A percentile compares a stretch with the other conserved stretches of the same genome.
phyloP scores from a whole-genome alignment of 257 asterid species.

The Verbena officinalis region DNA sequence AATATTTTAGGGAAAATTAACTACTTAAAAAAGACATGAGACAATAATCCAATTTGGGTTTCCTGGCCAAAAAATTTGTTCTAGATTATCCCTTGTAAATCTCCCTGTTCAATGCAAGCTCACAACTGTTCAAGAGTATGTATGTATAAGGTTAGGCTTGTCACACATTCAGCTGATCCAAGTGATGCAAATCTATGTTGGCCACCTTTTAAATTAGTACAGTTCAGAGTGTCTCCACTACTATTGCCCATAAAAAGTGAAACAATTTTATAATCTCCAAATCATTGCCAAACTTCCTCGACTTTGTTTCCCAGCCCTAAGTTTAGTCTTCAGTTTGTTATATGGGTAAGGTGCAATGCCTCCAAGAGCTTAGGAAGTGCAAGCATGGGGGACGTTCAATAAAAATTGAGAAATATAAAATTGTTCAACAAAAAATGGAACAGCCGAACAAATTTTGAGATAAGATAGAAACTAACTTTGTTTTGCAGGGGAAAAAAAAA shows the following conservation, averaged over 20 bases:
- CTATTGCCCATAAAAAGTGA: neutral
- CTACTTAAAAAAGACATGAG: neutral
- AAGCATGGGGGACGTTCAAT: neutral
- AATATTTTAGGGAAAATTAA: neutral
- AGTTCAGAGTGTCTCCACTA: neutral
- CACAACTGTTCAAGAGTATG: neutral
- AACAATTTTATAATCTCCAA: neutral
- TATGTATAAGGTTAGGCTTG: neutral
- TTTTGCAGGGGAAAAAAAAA: neutral
- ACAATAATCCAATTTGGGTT: neutral
- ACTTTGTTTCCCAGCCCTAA: neutral
- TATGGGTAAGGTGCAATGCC: neutral
- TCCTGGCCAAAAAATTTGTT: neutral
- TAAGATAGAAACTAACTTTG: neutral
- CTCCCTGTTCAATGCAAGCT: neutral
- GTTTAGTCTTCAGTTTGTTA: neutral
- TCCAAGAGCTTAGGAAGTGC: neutral
- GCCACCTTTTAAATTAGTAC: neutral
- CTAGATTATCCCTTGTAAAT: neutral
- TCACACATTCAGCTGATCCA: slow-evolving; percentile 4
- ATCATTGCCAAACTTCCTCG: too few relatives aligned
- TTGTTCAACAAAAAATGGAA: neutral
- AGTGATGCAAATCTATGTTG: neutral
- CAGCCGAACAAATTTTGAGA: neutral
- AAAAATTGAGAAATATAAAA: neutral